These are phyloP conservation scores for Berberis vulgaris DNA, from an alignment of 164 flowering plant genomes.

Conservation along the genomic window DNA sequence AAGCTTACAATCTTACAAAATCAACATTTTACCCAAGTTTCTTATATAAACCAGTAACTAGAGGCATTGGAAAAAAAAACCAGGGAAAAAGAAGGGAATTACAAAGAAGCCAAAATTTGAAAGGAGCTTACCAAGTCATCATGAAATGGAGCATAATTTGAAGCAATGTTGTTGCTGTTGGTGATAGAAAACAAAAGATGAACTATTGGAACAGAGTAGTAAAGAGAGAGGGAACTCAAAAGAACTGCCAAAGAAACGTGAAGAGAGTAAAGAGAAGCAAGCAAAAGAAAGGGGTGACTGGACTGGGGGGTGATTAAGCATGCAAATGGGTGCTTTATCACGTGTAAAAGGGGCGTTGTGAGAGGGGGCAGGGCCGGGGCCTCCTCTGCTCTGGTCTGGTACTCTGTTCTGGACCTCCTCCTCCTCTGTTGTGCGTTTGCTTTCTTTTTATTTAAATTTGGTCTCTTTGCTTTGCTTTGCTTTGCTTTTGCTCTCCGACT, in stretches of 20 bases:
- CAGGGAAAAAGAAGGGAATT: neutral
- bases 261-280: constrained; percentile 11
- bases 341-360: constrained; percentile 62
- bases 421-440: constrained; percentile 3
- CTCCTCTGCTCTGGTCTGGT: no score
- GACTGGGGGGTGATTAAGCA: neutral
- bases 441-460: constrained; percentile 8
- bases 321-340: constrained; percentile 39
- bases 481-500: neutral
- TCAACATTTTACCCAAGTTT: neutral
- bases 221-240: neutral
- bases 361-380: neutral
- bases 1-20: constrained; percentile 5
- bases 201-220: neutral
- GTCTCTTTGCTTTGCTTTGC: constrained; percentile 1
- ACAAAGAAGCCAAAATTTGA: constrained; percentile 3
- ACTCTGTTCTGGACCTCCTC: neutral
- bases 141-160: neutral
- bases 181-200: neutral
- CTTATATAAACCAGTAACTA: neutral
- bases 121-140: constrained; percentile 9
- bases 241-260: constrained; percentile 12
- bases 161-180: neutral
- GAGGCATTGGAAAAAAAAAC: neutral
- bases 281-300: constrained; percentile 21